Evolutionary conservation across 805 yeast genomes (phyloP).

Genomic region (Dipodascus albidus): DNA sequence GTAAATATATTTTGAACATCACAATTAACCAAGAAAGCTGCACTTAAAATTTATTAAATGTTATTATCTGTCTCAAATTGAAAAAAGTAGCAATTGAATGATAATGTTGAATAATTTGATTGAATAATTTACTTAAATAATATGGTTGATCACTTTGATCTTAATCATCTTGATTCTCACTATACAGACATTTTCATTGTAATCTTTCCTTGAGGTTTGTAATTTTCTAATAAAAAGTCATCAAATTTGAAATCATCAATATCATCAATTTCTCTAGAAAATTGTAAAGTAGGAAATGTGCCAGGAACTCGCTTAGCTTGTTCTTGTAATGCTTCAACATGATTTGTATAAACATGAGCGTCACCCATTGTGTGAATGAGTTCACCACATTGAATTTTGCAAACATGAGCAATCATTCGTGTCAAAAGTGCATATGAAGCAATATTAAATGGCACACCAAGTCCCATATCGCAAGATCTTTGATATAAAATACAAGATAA

Average conservation of each 20-base stretch:
- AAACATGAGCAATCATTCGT: slow-evolving; percentile 91
- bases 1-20: too few relatives aligned
- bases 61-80: too few relatives aligned
- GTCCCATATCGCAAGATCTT: slow-evolving; percentile 98
- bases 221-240: slow-evolving; percentile 72
- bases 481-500: slow-evolving; percentile 87
- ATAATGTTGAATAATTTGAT: too few relatives aligned
- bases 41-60: too few relatives aligned
- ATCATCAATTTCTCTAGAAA: slow-evolving; percentile 51
- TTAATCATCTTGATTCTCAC: too few relatives aligned
- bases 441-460: slow-evolving; percentile 98
- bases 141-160: too few relatives aligned
- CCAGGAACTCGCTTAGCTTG: slow-evolving; percentile 71
- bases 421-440: slow-evolving; percentile 93
- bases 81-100: too few relatives aligned
- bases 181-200: slow-evolving; percentile 96
- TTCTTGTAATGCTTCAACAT: slow-evolving; percentile 77
- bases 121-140: too few relatives aligned
- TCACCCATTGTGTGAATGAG: slow-evolving; percentile 95
- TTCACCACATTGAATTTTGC: slow-evolving; percentile 91
- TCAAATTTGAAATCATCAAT: slow-evolving; percentile 86
- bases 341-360: slow-evolving; percentile 90
- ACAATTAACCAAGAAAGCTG: too few relatives aligned
- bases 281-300: slow-evolving; percentile 65
- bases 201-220: slow-evolving; percentile 72